These are phyloP conservation scores for Penicillium sp. DNA, from an alignment of 2,329 filamentous ascomycete genomes.

Conservation along the genomic window DNA sequence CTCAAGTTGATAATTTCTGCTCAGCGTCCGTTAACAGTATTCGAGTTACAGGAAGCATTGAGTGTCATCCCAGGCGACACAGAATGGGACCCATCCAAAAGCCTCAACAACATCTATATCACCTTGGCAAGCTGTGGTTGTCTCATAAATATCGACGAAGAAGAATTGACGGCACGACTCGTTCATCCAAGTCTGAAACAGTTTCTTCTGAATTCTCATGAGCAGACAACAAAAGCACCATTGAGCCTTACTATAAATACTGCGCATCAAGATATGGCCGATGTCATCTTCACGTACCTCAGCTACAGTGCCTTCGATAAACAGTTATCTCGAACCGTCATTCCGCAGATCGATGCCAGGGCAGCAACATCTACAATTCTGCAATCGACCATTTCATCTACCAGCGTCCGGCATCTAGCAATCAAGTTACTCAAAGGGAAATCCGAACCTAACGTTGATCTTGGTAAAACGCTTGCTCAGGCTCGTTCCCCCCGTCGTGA, in stretches of 20 bases:
- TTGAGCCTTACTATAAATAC: neutral
- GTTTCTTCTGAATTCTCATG: neutral
- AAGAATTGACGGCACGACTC: neutral
- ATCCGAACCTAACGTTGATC: neutral
- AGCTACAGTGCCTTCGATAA: neutral
- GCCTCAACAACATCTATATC: slow-evolving; percentile 1
- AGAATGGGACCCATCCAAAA: neutral
- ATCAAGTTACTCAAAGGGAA: neutral
- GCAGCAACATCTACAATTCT: neutral
- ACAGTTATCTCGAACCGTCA: neutral
- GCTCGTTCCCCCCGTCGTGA: neutral
- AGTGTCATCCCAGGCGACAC: neutral
- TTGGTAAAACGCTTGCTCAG: neutral
- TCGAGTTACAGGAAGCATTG: slow-evolving; percentile 4
- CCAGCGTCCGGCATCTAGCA: neutral
- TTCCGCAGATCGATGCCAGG: neutral
- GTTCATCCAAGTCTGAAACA: slow-evolving; percentile 4
- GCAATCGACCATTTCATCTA: neutral
- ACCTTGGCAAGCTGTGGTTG: slow-evolving; percentile 2
- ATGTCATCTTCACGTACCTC: neutral
- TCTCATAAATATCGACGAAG: slow-evolving; percentile 5
- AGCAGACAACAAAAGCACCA: neutral
- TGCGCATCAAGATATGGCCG: neutral
- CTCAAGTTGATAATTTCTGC: neutral
- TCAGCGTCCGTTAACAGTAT: neutral